A percentile compares a stretch with the other conserved stretches of the same genome.
Conservation (phyloP, 176 grass and related monocot species). For the Raddia guianensis region DNA sequence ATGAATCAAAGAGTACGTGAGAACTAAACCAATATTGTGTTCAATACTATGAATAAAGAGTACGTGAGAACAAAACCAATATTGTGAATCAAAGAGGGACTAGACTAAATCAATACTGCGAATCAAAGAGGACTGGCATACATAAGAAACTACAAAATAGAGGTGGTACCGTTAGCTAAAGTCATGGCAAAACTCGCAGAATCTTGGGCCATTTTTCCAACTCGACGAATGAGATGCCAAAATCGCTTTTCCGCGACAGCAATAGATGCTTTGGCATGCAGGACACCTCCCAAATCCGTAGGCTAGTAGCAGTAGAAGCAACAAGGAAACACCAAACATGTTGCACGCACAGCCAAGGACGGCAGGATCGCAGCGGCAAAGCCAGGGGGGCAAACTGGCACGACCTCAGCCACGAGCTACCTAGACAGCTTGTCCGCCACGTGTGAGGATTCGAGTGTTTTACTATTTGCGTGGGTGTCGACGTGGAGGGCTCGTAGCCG, state of each 20-base stretch:
- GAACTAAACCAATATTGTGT: no score
- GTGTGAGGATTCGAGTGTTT: not conserved
- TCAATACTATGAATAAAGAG: no score
- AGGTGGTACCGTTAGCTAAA: not conserved
- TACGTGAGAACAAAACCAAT: no score
- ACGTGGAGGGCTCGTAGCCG: conserved; percentile 33
- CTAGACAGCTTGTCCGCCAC: conserved; percentile 5
- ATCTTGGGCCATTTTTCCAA: not conserved
- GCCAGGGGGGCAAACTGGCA: not conserved
- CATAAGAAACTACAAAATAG: not conserved
- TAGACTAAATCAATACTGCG: no score
- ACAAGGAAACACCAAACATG: not conserved
- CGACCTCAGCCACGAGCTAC: conserved; percentile 43
- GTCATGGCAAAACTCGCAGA: not conserved
- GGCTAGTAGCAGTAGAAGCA: no score
- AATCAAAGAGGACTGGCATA: no score
- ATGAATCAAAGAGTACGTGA: no score
- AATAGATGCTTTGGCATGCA: not conserved
- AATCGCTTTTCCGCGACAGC: not conserved
- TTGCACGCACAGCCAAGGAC: not conserved
- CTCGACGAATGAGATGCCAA: not conserved
- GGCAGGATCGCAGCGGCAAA: no score
- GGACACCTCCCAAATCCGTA: conserved; percentile 6
- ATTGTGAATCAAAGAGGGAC: no score
- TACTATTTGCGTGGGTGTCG: not conserved